phyloP scores from a whole-genome alignment of 2,329 filamentous ascomycete species.

The Aureobasidium sp. region DNA sequence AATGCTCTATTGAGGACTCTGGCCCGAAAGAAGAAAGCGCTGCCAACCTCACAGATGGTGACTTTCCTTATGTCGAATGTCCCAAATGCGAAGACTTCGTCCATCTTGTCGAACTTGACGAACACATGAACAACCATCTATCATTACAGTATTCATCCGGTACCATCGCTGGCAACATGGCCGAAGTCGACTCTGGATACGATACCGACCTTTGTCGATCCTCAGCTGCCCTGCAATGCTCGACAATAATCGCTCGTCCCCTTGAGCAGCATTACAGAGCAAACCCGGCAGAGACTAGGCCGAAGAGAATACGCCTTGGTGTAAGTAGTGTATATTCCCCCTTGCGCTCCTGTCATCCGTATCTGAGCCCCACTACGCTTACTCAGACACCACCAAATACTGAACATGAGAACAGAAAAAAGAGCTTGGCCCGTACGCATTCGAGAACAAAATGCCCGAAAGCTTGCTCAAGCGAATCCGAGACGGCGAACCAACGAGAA shows the following conservation, averaged over 20 bases:
- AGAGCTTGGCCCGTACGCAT: slow-evolving; percentile 38
- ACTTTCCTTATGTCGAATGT: slow-evolving; percentile 29
- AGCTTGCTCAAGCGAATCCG: slow-evolving; percentile 32
- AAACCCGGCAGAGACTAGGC: neutral
- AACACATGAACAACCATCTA: slow-evolving; percentile 39
- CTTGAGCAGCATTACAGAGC: neutral
- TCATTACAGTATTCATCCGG: slow-evolving; percentile 10
- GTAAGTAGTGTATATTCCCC: neutral
- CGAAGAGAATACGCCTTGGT: neutral
- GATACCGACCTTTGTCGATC: no score
- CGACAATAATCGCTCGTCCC: neutral
- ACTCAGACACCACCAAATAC: neutral
- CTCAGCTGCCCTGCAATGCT: neutral
- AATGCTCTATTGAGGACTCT: neutral
- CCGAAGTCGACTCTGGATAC: neutral
- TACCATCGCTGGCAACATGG: neutral
- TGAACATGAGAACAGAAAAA: slow-evolving; percentile 24
- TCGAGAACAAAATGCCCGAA: slow-evolving; percentile 36
- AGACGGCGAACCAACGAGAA: slow-evolving; percentile 28
- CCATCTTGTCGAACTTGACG: slow-evolving; percentile 34
- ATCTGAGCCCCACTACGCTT: neutral
- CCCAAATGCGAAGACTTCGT: slow-evolving; percentile 38
- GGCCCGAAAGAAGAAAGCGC: neutral
- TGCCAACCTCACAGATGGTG: neutral
- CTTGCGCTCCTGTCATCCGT: neutral